These are phyloP conservation scores for Penicillium dipodomyicola DNA, from an alignment of 495 filamentous ascomycete species.

Conservation along the genomic window DNA sequence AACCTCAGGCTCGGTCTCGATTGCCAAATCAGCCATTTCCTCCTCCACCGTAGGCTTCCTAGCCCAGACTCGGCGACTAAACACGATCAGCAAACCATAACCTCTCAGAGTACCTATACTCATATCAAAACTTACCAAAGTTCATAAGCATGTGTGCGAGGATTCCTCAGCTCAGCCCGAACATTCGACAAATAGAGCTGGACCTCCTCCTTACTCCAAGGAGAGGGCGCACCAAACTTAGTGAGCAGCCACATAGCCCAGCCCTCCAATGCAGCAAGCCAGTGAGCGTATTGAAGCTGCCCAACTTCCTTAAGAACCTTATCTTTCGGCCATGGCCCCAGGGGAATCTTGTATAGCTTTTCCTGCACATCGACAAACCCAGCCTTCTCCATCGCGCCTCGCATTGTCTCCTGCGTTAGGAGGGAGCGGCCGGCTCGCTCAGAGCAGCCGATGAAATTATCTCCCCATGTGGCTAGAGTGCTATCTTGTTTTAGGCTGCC, in stretches of 20 bases:
- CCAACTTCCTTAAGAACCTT: constrained; percentile 62
- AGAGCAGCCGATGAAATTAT: constrained; percentile 22
- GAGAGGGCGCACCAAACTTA: constrained; percentile 9
- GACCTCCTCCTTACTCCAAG: constrained; percentile 20
- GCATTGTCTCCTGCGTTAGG: constrained; percentile 21
- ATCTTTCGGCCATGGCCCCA: constrained; percentile 64
- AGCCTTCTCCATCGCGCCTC: constrained; percentile 19
- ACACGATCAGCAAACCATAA: not conserved
- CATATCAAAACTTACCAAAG: constrained; percentile 6
- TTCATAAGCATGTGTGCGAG: constrained; percentile 14
- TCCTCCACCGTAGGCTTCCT: constrained; percentile 18
- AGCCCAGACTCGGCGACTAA: constrained; percentile 20
- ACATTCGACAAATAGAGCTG: constrained; percentile 15
- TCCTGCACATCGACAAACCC: constrained; percentile 33
- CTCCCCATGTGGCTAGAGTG: constrained; percentile 20
- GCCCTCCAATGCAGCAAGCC: constrained; percentile 33
- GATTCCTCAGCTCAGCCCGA: constrained; percentile 16
- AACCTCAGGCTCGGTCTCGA: not conserved
- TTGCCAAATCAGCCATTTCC: not conserved
- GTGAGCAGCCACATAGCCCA: constrained; percentile 23
- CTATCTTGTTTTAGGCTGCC: constrained; percentile 29
- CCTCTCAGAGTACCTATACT: too few relatives aligned
- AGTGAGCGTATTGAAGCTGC: constrained; percentile 57
- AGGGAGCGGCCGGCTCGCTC: constrained; percentile 18
- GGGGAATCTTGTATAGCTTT: constrained; percentile 56